Evolutionary conservation across 164 flowering plant genomes (phyloP), one percentile per base, ranked within the genome.

Genomic region (Magnolia officinalis): DNA sequence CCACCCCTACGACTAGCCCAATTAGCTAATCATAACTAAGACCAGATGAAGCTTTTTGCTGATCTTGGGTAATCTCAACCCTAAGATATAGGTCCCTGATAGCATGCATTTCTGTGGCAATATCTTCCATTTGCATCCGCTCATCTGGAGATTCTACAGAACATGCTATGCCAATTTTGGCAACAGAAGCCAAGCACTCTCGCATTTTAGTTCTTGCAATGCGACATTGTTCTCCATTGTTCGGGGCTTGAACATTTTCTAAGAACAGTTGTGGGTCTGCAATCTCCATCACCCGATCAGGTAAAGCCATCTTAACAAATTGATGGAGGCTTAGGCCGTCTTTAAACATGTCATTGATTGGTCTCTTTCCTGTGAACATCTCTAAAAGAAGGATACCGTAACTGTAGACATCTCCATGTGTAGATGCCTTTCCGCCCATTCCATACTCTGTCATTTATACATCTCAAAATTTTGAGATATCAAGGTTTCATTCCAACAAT

Each of bases 251-350:
- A 29, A 1, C 74, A 19, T 72, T 77, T 21, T 20, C 61, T 24
- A 5, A 24, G 26, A 79, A 51, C 37, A 80, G 2, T 8, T 23
- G 4, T 24, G 82, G 81, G 24, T 86, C 91, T 55, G 71, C 29
- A 4, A 88, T 77, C 10, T 81, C 85, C 72, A 70, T 72, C 0
- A 81, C 82, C 3, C 65, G 76, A 0, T 80, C 80, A 0, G 85
- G 84, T 72, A 83, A 67, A 21, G 84, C 83, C 70, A 10, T 52
- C 14, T n/a, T 37, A 2, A 18, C 80, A 58, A 51, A 82, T 2
- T 21, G 8, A 63, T 76, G 84, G 58, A 83, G 74, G 73, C 23
- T 82, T 6, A 77, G 18, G 11, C 76, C 80, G 4, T 76, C 82
- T 13, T 65, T 26, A 23, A 88, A 87, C 31, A 82, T 63, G 26